Conservation (phyloP, 73 alveolate species). For the Blepharisma japonicum region DNA sequence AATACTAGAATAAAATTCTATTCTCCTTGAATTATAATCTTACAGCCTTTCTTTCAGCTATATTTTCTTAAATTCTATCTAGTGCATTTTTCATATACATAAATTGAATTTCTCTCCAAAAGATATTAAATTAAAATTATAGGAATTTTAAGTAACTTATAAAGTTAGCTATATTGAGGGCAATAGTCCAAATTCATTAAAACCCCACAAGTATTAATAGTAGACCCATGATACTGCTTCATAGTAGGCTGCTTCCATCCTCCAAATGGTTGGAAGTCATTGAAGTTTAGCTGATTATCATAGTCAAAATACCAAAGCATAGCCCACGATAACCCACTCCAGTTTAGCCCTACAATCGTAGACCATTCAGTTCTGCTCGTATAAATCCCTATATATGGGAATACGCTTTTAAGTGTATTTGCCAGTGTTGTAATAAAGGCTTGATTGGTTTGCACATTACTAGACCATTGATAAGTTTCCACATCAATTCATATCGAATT, state of each 20-base stretch:
- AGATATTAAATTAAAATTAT: too few relatives aligned
- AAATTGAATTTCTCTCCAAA: too few relatives aligned
- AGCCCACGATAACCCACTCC: conserved; percentile 42
- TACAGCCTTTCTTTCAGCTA: too few relatives aligned
- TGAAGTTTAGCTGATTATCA: conserved; percentile 60
- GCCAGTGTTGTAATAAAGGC: conserved; percentile 46
- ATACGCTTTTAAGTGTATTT: conserved; percentile 39
- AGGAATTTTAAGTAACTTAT: too few relatives aligned
- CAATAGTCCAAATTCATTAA: too few relatives aligned
- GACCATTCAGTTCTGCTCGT: conserved; percentile 57
- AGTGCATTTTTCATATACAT: too few relatives aligned
- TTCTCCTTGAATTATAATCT: too few relatives aligned
- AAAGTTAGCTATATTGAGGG: too few relatives aligned
- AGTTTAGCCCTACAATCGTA: conserved; percentile 60
- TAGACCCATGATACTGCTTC: conserved; percentile 70
- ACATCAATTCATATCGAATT: conserved; percentile 77
- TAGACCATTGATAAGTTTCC: conserved; percentile 69
- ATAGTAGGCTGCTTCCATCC: conserved; percentile 70
- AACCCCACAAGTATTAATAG: too few relatives aligned
- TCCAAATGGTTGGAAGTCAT: conserved; percentile 66
- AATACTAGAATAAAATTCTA: too few relatives aligned
- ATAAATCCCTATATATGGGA: conserved; percentile 63
- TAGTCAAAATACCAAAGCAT: conserved; percentile 85
- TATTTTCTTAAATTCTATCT: too few relatives aligned
- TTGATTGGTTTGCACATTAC: conserved; percentile 53